Evolutionary conservation across 2,329 filamentous ascomycete genomes (phyloP), one percentile per base, ranked within the genome.

Genomic region (Elsinoe fawcettii): DNA sequence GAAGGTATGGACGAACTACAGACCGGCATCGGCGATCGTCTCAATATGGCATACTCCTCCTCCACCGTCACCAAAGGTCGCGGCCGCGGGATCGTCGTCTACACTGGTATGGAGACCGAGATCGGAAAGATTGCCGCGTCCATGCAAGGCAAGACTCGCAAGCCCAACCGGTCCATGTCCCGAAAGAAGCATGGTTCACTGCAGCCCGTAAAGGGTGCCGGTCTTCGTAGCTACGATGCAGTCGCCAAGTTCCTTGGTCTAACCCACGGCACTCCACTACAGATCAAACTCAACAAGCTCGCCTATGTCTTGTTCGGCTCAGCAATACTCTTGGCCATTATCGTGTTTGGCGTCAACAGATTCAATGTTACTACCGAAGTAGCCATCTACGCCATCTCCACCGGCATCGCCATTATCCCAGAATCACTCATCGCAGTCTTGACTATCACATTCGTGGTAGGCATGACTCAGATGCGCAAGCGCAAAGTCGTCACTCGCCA

Each of bases 261-360:
- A 57, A 83, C 81, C 55, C 58, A 81, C 56, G 90, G 90, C 51
- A 95, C 90, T 1, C 90, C 90, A 0, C 76, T 96, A 46, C 89
- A 95, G 73, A 85, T 86, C 63, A 92, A 88, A 66, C 78, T 96
- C 54, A 89, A 87, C 73, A 90, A 91, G 71, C 85, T 96, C 66
- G 90, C 90, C 25, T 83, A 93, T 43, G 69, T 89, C 2, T 80
- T 95, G 1, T 95, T 95, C 66, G 83, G 78, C 47, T 80, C 90
- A 53, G 90, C 85, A 2, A 79, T 88, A 11, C 64, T 88, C 23
- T 85, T 84, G 60, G 84, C 84, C 7, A 80, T 88, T 62, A 82
- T 88, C 63, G 84, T 87, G 37, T 77, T 87, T 46, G 84, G 75
- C 5, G 81, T 84, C 56, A 87, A 86, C 69, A 63, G 76, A 1